Evolutionary conservation across 202 grass and related monocot species (phyloP).

Genomic region (Alloteropsis angusta): DNA sequence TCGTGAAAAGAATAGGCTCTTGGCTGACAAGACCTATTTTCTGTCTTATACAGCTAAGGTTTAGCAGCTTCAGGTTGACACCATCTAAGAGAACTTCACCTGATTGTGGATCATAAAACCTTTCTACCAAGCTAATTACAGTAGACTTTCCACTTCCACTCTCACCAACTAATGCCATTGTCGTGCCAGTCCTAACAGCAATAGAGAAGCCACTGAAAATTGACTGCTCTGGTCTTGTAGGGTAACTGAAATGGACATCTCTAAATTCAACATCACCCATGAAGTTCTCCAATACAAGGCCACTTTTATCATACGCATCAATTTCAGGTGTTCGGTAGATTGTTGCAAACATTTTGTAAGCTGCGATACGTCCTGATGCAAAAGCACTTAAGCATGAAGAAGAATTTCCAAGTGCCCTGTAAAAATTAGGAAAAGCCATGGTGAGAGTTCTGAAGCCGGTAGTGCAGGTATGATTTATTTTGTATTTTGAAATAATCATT

Average conservation of each 20-base stretch:
- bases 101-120: constrained; percentile 75
- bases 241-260: constrained; percentile 64
- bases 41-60: constrained; percentile 55
- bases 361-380: constrained; percentile 52
- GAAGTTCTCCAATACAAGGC: constrained; percentile 47
- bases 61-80: constrained; percentile 51
- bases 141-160: constrained; percentile 85
- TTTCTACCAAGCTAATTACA: constrained; percentile 66
- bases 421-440: not conserved
- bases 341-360: constrained; percentile 76
- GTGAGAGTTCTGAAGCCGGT: not conserved
- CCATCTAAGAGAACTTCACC: constrained; percentile 74
- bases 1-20: constrained; percentile 79
- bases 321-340: constrained; percentile 55
- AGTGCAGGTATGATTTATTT: not conserved
- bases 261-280: constrained; percentile 56
- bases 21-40: constrained; percentile 62
- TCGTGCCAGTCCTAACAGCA: constrained; percentile 47
- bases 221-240: constrained; percentile 52
- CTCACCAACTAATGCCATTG: constrained; percentile 79
- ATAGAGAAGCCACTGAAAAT: constrained; percentile 77
- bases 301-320: constrained; percentile 33
- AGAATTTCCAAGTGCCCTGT: constrained; percentile 60
- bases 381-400: constrained; percentile 71
- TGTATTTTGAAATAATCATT: not conserved